A percentile compares a stretch with the other conserved stretches of the same genome.
These are phyloP conservation scores for Penicillium sp. DNA, from an alignment of 2,329 filamentous ascomycete genomes.

Conservation along the genomic window DNA sequence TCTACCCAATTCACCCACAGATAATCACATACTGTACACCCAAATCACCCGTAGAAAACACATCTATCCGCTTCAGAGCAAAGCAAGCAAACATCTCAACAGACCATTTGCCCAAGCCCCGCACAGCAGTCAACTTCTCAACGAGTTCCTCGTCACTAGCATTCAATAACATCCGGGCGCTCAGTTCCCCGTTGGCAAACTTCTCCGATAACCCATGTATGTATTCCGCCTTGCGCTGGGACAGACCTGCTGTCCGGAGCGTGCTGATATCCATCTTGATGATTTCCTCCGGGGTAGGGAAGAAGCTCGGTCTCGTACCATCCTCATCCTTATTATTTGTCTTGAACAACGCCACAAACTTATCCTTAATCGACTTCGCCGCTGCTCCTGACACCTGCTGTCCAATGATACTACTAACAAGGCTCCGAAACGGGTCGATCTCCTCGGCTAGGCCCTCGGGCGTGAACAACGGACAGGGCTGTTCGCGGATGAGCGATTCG, in stretches of 20 bases:
- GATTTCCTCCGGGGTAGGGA: slow-evolving; percentile 70
- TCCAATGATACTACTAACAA: too few relatives aligned
- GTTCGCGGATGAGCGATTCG: too few relatives aligned
- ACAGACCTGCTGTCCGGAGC: slow-evolving; percentile 77
- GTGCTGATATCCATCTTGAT: slow-evolving; percentile 53
- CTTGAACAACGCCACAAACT: too few relatives aligned
- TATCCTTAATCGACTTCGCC: too few relatives aligned
- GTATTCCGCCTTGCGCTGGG: slow-evolving; percentile 92
- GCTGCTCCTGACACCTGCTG: too few relatives aligned
- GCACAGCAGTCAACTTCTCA: slow-evolving; percentile 69
- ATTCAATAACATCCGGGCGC: slow-evolving; percentile 62
- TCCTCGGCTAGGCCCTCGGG: too few relatives aligned
- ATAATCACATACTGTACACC: slow-evolving; percentile 72
- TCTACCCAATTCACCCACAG: too few relatives aligned
- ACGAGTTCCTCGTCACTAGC: slow-evolving; percentile 81
- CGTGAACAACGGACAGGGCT: too few relatives aligned
- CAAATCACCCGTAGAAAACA: slow-evolving; percentile 84
- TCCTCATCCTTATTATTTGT: too few relatives aligned
- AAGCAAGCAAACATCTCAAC: slow-evolving; percentile 99
- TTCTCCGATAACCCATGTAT: slow-evolving; percentile 75
- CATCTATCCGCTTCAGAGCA: slow-evolving; percentile 84
- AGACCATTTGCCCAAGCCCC: slow-evolving; percentile 80
- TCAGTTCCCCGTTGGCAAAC: slow-evolving; percentile 67
- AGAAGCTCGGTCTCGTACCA: too few relatives aligned
- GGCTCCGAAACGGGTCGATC: too few relatives aligned